Base-by-base conservation (phyloP, 331 rosid genomes). In the Quercus phellos region DNA sequence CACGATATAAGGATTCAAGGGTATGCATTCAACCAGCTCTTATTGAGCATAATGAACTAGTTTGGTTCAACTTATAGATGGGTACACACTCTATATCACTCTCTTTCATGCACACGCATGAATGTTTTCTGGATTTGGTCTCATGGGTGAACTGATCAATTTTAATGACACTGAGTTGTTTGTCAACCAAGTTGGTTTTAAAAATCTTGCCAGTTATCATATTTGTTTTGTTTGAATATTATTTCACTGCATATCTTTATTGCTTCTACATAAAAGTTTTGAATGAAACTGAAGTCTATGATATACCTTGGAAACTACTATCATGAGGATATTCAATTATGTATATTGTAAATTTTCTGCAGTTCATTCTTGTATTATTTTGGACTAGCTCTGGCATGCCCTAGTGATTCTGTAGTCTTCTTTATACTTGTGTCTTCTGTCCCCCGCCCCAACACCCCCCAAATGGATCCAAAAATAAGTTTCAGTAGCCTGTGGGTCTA, bases 11-110 rank as follows among this genome's bases (percentile, higher is more conserved):
- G 61, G 77, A 58, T 73, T 60, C 70, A 24, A 72, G 26, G 26
- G 53, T 60, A 77, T 74, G 51, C 43, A 70, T 78, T 74, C 72
- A 70, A 64, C 60, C 46, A 50, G 24, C 56, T 26, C 24, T 4
- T 51, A 38, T 77, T 6, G 1, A 73, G 46, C 34, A 5, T 53
- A 51, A 6, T 24, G 64, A 66, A 67, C 66, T 71, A 67, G 55
- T 71, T 80, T 69, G 74, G 35, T 75, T 60, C 67, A 60, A 22
- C 35, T 24, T 26, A 26, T 22, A 26, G 34, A 60, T 13, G 5
- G 5, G 2, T 60, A 4, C 17, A 10, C 6, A 10, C 35, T 12
- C 53, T 46, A 17, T 46, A 12, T 46, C 68, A 3, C 18, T 26
- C 32, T 60, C 68, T 60, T 6, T 60, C 19, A 24, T 26, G 14